These are phyloP conservation scores for Davidsoniella australis DNA, from an alignment of 2,329 filamentous ascomycete species.

Conservation along the genomic window DNA sequence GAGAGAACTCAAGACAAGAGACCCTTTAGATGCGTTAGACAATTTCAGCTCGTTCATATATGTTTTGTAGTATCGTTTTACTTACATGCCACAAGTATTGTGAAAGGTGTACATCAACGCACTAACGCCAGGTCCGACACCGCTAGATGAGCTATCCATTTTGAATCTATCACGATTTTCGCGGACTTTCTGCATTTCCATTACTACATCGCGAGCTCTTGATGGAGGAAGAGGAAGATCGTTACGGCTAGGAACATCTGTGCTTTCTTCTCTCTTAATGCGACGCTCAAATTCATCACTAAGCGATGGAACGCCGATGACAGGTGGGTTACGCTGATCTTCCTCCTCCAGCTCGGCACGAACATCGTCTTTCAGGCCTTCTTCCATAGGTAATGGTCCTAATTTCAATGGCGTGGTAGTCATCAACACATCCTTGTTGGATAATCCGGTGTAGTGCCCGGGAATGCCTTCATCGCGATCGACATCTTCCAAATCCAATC, in stretches of 20 bases:
- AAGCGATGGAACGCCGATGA: conserved; percentile 52
- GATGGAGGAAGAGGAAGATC: conserved; percentile 79
- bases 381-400: conserved; percentile 69
- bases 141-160: conserved; percentile 70
- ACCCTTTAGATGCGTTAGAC: conserved; percentile 34
- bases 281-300: conserved; percentile 77
- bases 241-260: conserved; percentile 61
- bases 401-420: conserved; percentile 48
- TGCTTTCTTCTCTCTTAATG: conserved; percentile 76
- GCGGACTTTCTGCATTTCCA: conserved; percentile 86
- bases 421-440: conserved; percentile 42
- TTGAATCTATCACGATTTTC: conserved; percentile 85
- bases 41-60: background rate
- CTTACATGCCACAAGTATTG: conserved; percentile 80
- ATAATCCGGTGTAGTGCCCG: conserved; percentile 42
- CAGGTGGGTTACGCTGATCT: conserved; percentile 59
- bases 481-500: conserved; percentile 43
- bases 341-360: conserved; percentile 74
- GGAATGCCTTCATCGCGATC: conserved; percentile 50
- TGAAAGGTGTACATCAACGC: conserved; percentile 98
- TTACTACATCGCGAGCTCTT: conserved; percentile 72
- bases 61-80: conserved; percentile 6
- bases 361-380: conserved; percentile 67
- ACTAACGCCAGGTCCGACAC: conserved; percentile 66
- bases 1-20: conserved; percentile 89